Percentiles rank a stretch among this genome's conserved stretches.
phyloP scores from a whole-genome alignment of 169 alveolate genomes.

The Amoebophrya sp. region DNA sequence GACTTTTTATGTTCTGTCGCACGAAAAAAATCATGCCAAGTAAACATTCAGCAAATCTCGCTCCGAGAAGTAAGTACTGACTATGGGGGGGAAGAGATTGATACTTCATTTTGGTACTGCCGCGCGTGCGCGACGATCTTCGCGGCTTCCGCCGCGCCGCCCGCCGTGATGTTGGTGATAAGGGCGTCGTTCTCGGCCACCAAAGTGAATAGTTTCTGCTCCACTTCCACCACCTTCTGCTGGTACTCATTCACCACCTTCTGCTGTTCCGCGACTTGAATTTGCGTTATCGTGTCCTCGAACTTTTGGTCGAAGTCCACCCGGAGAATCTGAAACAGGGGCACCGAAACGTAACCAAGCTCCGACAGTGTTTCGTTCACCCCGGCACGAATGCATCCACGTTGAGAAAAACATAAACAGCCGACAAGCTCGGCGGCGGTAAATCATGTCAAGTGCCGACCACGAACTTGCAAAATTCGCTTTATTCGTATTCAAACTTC shows the following conservation, averaged over 20 bases:
- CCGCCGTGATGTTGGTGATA: not conserved
- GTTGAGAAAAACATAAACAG: no score
- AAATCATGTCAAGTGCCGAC: no score
- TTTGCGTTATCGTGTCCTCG: constrained; percentile 29
- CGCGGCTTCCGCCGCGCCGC: not conserved
- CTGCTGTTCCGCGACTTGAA: constrained; percentile 35
- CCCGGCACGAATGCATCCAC: no score
- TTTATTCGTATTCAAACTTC: no score
- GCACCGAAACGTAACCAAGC: not conserved
- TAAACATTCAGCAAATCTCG: no score
- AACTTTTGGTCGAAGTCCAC: not conserved
- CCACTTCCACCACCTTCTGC: constrained; percentile 9
- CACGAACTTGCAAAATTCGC: no score
- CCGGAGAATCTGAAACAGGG: not conserved
- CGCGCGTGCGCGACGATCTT: not conserved
- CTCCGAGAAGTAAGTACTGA: no score
- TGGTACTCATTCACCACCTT: constrained; percentile 31
- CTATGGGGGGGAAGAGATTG: no score
- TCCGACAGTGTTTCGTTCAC: no score
- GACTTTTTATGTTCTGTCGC: no score
- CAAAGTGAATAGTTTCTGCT: not conserved
- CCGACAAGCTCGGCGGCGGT: no score
- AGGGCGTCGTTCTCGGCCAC: constrained; percentile 9
- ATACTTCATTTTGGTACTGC: not conserved
- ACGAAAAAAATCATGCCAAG: no score